phyloP scores from a whole-genome alignment of 2,329 filamentous ascomycete species.

The Rugonectria rugulosa region DNA sequence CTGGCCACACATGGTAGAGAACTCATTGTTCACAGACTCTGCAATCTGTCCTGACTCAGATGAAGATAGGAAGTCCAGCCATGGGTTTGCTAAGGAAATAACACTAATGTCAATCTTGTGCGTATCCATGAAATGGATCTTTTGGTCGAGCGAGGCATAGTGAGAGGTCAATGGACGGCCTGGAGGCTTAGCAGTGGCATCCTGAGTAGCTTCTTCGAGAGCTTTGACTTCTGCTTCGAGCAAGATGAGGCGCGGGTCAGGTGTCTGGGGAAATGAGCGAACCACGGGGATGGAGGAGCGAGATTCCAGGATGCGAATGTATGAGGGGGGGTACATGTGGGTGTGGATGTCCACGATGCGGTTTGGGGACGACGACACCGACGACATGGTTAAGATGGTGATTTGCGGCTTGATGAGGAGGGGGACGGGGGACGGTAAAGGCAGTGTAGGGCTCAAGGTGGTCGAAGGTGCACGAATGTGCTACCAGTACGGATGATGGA shows the following conservation, averaged over 20 bases:
- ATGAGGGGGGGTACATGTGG: conserved; percentile 73
- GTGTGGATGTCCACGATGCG: conserved; percentile 72
- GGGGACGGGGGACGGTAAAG: neutral
- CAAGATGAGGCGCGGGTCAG: conserved; percentile 71
- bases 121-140: conserved; percentile 86
- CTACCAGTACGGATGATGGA: neutral
- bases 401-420: neutral
- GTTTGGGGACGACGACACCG: conserved; percentile 46
- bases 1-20: conserved; percentile 73
- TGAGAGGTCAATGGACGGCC: conserved; percentile 85
- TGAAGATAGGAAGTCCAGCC: conserved; percentile 82
- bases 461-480: too few species aligned
- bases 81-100: conserved; percentile 90
- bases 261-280: conserved; percentile 65
- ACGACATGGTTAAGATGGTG: neutral
- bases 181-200: conserved; percentile 65
- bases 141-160: conserved; percentile 81
- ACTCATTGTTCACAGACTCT: conserved; percentile 75
- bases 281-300: conserved; percentile 74
- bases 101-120: conserved; percentile 85
- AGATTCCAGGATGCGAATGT: conserved; percentile 66
- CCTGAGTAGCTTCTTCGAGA: conserved; percentile 59
- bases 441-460: too few species aligned
- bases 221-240: conserved; percentile 59
- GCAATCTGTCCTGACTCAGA: conserved; percentile 70